A percentile compares a stretch with the other conserved stretches of the same genome.
These are phyloP conservation scores for Penicillium digitatum DNA, from an alignment of 2,329 filamentous ascomycete genomes.

Conservation along the genomic window DNA sequence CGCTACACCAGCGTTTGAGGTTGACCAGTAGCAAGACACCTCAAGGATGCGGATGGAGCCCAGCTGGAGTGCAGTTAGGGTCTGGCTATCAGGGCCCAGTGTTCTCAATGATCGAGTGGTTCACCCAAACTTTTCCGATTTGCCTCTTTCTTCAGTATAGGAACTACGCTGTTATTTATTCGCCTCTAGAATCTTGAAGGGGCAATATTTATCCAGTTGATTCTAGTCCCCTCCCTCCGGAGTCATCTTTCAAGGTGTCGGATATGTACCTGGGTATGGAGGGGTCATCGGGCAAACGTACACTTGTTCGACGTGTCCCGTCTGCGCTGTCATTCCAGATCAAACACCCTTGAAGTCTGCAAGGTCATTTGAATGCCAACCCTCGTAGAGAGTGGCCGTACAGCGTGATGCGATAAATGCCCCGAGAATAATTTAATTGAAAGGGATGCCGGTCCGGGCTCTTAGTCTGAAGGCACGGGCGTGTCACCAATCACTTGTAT, in stretches of 20 bases:
- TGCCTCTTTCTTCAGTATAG: neutral
- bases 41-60: conserved; percentile 5
- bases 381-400: neutral
- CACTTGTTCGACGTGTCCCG: conserved; percentile 1
- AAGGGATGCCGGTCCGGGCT: conserved; percentile 10
- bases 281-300: neutral
- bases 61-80: neutral
- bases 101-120: conserved; percentile 4
- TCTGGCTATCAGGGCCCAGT: neutral
- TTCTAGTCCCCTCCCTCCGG: neutral
- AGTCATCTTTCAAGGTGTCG: neutral
- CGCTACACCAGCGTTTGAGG: conserved; percentile 12
- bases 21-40: neutral
- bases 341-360: neutral
- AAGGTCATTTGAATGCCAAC: neutral
- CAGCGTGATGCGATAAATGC: conserved; percentile 1
- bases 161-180: neutral
- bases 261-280: conserved; percentile 9
- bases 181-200: neutral
- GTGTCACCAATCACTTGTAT: conserved; percentile 17
- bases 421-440: conserved; percentile 13
- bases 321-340: neutral
- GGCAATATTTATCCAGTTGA: neutral
- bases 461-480: conserved; percentile 6
- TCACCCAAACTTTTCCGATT: conserved; percentile 7